Base-by-base conservation (phyloP, 768 basidiomycete genomes). In the Pholiota conissans region DNA sequence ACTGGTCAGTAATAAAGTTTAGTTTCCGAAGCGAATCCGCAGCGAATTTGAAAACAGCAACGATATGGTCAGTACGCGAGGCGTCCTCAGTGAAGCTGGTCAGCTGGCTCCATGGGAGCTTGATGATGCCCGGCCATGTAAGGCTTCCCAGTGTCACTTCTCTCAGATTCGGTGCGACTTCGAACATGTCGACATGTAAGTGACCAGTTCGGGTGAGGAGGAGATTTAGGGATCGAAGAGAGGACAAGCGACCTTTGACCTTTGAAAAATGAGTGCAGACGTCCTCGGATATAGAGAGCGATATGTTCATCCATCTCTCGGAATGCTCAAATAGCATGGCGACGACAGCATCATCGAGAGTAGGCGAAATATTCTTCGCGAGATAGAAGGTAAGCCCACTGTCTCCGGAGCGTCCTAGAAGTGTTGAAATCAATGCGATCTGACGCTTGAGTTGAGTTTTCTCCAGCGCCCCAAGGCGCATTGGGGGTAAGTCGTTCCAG, bases 31-130 rank as follows among this genome's bases (percentile, higher is more conserved):
- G 35, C 18, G 45, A 26, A n/a, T 30, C 50, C 26, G 55, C 50
- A 5, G 52, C 49, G 18, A 49, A 59, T 30, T 45, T 40, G 30
- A 59, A 45, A 3, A 57, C 52, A 3, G 26, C 30, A 6, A 28
- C 13, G 24, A 61, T 45, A 40, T 57, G 49, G 29, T 60, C 52
- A 39, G 16, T 40, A 18, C 51, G 55, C 50, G 46, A 50, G 32
- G 47, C 52, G 28, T 59, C 58, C 26, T 60, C 60, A 29, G 52
- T 51, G 53, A 59, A 61, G 37, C 47, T 52, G 13, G 49, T 55
- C 14, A 64, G 49, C 27, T 64, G 63, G 39, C 53, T 48, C 58
- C 63, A 61, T 9, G 63, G 63, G 47, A 64, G 60, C 39, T 52
- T 52, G 18, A 61, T 30, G 4, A 54, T 51, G 10, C 56, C 55